These are phyloP conservation scores for Wickerhamiella australiensis DNA, from an alignment of 805 yeast genomes.

Conservation along the genomic window DNA sequence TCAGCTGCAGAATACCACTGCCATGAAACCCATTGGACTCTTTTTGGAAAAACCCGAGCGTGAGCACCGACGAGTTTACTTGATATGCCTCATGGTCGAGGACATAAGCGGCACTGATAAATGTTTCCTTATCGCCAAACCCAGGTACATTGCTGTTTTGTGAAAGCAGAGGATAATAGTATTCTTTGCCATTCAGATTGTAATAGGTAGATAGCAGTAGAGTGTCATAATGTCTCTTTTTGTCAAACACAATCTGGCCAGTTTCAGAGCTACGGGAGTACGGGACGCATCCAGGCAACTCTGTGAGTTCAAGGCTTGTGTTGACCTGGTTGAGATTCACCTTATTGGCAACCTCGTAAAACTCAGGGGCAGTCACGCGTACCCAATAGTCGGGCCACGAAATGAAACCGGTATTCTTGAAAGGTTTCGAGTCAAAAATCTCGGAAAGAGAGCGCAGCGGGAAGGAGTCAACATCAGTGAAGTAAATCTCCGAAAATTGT, in stretches of 20 bases:
- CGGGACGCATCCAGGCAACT: constrained; percentile 50
- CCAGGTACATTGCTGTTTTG: constrained; percentile 49
- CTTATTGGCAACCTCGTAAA: constrained; percentile 55
- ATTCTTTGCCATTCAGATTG: constrained; percentile 49
- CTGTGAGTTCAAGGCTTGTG: constrained; percentile 23
- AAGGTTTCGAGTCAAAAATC: constrained; percentile 48
- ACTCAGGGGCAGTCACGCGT: constrained; percentile 64
- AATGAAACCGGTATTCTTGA: constrained; percentile 38
- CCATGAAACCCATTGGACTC: constrained; percentile 14
- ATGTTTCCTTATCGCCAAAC: constrained; percentile 77
- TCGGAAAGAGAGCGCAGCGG: constrained; percentile 55
- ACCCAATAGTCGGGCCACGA: constrained; percentile 88
- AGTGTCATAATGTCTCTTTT: constrained; percentile 44
- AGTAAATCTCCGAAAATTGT: constrained; percentile 55
- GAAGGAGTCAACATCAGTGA: constrained; percentile 66
- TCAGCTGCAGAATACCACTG: constrained; percentile 54
- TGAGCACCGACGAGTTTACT: constrained; percentile 30
- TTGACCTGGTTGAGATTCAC: not conserved
- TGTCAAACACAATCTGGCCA: constrained; percentile 52
- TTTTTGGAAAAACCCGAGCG: constrained; percentile 27
- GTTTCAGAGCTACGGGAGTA: constrained; percentile 55
- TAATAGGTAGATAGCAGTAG: constrained; percentile 52
- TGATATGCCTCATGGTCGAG: constrained; percentile 47
- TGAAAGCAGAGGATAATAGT: constrained; percentile 47
- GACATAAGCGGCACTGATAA: constrained; percentile 58